Evolutionary conservation across 495 filamentous ascomycete species (phyloP).

Genomic region (Talaromyces stipitatus): DNA sequence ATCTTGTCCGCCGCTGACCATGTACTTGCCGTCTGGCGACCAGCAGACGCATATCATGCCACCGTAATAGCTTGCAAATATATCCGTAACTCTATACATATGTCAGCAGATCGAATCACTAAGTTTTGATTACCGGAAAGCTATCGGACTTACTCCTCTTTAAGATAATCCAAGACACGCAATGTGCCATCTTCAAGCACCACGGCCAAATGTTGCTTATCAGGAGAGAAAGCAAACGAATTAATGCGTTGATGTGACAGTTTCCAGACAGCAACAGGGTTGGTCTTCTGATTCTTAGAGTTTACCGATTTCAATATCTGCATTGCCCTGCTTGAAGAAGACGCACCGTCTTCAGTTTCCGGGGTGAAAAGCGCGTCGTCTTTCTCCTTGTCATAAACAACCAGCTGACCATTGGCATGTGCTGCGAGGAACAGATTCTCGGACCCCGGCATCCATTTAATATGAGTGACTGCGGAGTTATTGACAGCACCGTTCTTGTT

Average conservation of each 20-base stretch:
- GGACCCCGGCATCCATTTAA: conserved; percentile 90
- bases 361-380: conserved; percentile 75
- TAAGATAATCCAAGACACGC: conserved; percentile 82
- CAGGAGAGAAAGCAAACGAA: conserved; percentile 82
- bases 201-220: conserved; percentile 77
- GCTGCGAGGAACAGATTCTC: conserved; percentile 89
- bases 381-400: conserved; percentile 98
- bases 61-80: conserved; percentile 89
- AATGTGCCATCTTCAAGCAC: conserved; percentile 88
- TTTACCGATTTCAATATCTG: conserved; percentile 80
- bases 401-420: conserved; percentile 85
- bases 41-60: conserved; percentile 89
- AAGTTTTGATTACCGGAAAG: neutral
- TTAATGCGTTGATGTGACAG: conserved; percentile 83
- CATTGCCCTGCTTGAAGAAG: conserved; percentile 29
- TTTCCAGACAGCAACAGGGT: conserved; percentile 88
- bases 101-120: neutral
- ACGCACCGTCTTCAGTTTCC: conserved; percentile 44
- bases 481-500: conserved; percentile 97
- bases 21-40: conserved; percentile 95
- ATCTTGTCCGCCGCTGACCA: conserved; percentile 91
- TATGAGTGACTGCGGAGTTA: conserved; percentile 71
- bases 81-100: conserved; percentile 60
- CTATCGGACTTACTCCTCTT: conserved; percentile 62
- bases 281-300: conserved; percentile 86